A percentile compares a stretch with the other conserved stretches of the same genome.
Evolutionary conservation across 352 stramenopile species (phyloP).

Genomic region (Phytophthora cryptogea): DNA sequence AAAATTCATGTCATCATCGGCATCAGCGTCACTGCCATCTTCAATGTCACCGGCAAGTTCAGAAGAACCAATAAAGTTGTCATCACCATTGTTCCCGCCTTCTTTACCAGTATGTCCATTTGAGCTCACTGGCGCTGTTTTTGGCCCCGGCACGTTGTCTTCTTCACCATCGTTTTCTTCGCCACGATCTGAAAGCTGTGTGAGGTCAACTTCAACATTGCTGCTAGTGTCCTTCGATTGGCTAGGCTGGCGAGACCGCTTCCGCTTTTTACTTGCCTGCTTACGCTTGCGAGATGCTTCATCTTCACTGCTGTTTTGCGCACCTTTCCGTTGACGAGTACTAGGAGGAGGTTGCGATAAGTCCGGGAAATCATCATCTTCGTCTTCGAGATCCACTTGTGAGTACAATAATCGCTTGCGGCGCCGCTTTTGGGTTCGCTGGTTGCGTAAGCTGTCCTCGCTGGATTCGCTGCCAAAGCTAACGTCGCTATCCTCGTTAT

Average conservation of each 20-base stretch:
- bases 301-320: conserved; percentile 8
- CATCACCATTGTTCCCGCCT: background rate
- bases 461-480: conserved; percentile 17
- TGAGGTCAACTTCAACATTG: conserved; percentile 26
- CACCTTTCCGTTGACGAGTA: conserved; percentile 7
- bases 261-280: conserved; percentile 27
- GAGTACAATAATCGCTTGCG: conserved; percentile 58
- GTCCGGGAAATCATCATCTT: conserved; percentile 47
- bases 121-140: background rate
- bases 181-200: conserved; percentile 22
- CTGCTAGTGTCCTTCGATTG: conserved; percentile 10
- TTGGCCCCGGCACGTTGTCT: background rate
- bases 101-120: background rate
- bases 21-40: conserved; percentile 5
- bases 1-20: conserved; percentile 25
- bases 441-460: conserved; percentile 13
- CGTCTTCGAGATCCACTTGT: conserved; percentile 47
- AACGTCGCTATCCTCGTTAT: conserved; percentile 14
- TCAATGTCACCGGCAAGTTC: conserved; percentile 23
- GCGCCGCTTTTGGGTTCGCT: conserved; percentile 19
- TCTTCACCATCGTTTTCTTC: conserved; percentile 3
- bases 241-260: conserved; percentile 18
- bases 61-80: background rate
- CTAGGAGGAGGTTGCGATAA: conserved; percentile 30
- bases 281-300: conserved; percentile 2